Conservation (phyloP, 495 filamentous ascomycete genomes). For the Xylaria longipes region DNA sequence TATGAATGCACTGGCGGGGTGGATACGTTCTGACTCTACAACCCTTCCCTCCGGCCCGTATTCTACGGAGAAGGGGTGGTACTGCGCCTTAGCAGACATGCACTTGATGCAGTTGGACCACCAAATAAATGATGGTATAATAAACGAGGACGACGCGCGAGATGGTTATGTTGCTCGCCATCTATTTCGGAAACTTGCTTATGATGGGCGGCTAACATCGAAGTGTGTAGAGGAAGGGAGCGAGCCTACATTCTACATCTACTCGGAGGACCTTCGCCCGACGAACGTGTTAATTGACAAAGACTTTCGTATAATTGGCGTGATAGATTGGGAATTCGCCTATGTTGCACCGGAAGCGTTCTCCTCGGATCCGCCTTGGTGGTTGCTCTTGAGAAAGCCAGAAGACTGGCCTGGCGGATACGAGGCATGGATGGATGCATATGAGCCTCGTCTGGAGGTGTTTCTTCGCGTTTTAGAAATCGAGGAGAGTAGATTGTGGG, state of each 20-base stretch:
- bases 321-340: slow-evolving; percentile 47
- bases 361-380: slow-evolving; percentile 45
- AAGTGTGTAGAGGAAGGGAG: slow-evolving; percentile 42
- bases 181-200: slow-evolving; percentile 19
- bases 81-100: slow-evolving; percentile 48
- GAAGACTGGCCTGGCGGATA: slow-evolving; percentile 41
- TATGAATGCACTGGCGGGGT: slow-evolving; percentile 35
- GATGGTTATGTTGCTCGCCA: slow-evolving; percentile 45
- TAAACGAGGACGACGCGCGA: slow-evolving; percentile 42
- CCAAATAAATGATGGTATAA: neutral
- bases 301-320: slow-evolving; percentile 19
- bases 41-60: slow-evolving; percentile 8
- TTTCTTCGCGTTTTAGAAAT: slow-evolving; percentile 41
- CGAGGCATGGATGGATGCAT: slow-evolving; percentile 36
- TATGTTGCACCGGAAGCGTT: slow-evolving; percentile 47
- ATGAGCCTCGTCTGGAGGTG: slow-evolving; percentile 33
- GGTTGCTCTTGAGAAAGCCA: slow-evolving; percentile 43
- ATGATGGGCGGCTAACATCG: slow-evolving; percentile 24
- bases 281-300: slow-evolving; percentile 37
- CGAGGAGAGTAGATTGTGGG: slow-evolving; percentile 27
- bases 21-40: slow-evolving; percentile 28
- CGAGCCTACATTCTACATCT: slow-evolving; percentile 36
- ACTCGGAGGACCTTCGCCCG: slow-evolving; percentile 34
- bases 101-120: slow-evolving; percentile 45
- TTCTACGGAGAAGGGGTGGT: slow-evolving; percentile 47